Evolutionary conservation across 148 eudicot species (phyloP).

Genomic region (Nepenthes gracilis): DNA sequence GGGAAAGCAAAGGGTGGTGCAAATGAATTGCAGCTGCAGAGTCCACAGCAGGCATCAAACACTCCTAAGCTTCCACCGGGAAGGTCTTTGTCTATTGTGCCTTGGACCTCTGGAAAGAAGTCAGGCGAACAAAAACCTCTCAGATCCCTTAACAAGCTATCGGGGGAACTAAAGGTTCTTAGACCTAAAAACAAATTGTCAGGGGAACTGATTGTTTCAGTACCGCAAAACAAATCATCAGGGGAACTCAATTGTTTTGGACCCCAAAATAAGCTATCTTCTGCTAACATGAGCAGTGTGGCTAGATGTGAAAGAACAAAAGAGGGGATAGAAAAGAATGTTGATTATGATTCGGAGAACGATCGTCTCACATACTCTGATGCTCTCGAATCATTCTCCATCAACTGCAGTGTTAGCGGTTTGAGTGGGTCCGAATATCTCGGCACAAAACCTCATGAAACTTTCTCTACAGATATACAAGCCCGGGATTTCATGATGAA

Average conservation of each 20-base stretch:
- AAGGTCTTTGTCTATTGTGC: conserved; percentile 5
- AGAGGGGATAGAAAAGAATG: conserved; percentile 9
- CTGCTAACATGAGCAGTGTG: conserved; percentile 11
- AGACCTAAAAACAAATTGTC: conserved; percentile 14
- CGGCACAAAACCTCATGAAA: conserved; percentile 13
- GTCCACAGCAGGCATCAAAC: conserved; percentile 16
- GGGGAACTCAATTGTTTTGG: conserved; percentile 15
- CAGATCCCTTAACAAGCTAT: conserved; percentile 11
- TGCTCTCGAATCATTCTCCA: conserved; percentile 10
- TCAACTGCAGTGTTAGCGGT: conserved; percentile 12
- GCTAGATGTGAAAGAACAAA: conserved; percentile 13
- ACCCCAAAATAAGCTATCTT: conserved; percentile 8
- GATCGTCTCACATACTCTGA: conserved; percentile 13
- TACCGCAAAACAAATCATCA: conserved; percentile 13
- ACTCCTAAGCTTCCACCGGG: conserved; percentile 23
- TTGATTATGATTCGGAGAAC: conserved; percentile 17
- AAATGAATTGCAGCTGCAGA: conserved; percentile 6
- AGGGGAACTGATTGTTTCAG: conserved; percentile 14
- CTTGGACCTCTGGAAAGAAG: conserved; percentile 18
- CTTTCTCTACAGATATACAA: conserved; percentile 25
- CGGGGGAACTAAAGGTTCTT: conserved; percentile 17
- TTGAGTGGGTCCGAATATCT: conserved; percentile 38
- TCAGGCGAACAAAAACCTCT: conserved; percentile 27
- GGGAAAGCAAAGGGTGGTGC: conserved; percentile 25
- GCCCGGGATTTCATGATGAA: conserved; percentile 81